These are phyloP conservation scores for Styphnolobium japonicum DNA, from an alignment of 306 rosid species.

Conservation along the genomic window DNA sequence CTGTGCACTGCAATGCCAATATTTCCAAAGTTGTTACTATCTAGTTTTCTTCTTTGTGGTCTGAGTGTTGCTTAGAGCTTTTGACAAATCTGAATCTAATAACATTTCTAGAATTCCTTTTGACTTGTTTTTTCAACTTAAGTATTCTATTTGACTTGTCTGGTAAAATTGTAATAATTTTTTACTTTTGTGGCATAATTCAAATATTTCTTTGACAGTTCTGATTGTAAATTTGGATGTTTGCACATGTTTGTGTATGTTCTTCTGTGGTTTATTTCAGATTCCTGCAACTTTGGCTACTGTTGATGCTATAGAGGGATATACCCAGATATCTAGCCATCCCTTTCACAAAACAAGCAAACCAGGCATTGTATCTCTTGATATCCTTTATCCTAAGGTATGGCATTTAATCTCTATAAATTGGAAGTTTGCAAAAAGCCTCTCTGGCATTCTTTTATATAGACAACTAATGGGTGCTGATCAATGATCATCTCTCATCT, in stretches of 20 bases:
- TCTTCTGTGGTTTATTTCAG: conserved; percentile 39
- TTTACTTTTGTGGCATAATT: neutral
- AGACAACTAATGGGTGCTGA: neutral
- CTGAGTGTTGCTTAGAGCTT: neutral
- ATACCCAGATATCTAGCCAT: conserved; percentile 95
- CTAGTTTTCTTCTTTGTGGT: neutral
- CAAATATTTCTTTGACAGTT: neutral
- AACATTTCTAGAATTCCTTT: neutral
- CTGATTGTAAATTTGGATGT: neutral
- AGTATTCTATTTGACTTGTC: neutral
- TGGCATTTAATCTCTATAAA: neutral
- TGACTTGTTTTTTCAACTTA: neutral
- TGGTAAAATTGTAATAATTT: neutral
- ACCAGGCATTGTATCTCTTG: conserved; percentile 85
- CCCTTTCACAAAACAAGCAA: conserved; percentile 96
- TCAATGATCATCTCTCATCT: neutral
- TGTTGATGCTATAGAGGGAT: conserved; percentile 72
- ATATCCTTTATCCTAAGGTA: conserved; percentile 77
- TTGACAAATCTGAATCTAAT: neutral
- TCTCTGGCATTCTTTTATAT: neutral
- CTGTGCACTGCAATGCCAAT: neutral
- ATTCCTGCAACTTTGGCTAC: conserved; percentile 85
- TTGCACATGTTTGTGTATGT: neutral
- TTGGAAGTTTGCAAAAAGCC: neutral
- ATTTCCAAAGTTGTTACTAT: neutral